Percentiles rank a stretch among this genome's conserved stretches.
Conservation (phyloP, 176 grass and related monocot genomes). For the Cenchrus americanus region DNA sequence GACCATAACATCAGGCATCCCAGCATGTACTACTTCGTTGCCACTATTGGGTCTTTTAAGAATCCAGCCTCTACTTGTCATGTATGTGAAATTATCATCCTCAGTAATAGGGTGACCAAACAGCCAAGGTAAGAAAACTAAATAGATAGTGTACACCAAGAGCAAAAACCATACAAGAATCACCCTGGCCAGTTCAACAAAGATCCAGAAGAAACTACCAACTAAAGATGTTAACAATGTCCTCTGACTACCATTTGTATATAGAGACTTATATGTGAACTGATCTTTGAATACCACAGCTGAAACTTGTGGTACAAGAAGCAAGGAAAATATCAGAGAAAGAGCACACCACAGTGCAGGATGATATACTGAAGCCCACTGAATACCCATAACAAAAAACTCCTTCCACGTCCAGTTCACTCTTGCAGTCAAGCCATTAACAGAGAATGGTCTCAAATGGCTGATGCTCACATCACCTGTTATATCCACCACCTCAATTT, state of each 20-base stretch:
- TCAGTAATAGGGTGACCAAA: constrained; percentile 81
- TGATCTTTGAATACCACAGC: constrained; percentile 60
- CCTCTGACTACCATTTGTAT: constrained; percentile 40
- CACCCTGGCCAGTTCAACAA: constrained; percentile 68
- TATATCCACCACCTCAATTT: constrained; percentile 80
- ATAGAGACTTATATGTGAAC: constrained; percentile 47
- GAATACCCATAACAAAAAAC: constrained; percentile 86
- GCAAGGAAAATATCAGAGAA: constrained; percentile 62
- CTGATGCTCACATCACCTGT: constrained; percentile 66
- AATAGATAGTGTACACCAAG: constrained; percentile 71
- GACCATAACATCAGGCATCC: constrained; percentile 89
- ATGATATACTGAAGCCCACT: constrained; percentile 78
- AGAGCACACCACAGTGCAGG: constrained; percentile 62
- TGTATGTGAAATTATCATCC: constrained; percentile 53
- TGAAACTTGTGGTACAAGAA: constrained; percentile 63
- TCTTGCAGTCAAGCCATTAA: constrained; percentile 71
- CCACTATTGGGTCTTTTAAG: constrained; percentile 39
- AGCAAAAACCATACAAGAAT: constrained; percentile 68
- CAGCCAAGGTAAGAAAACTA: constrained; percentile 82
- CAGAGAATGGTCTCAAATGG: constrained; percentile 82
- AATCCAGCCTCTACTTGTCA: constrained; percentile 85
- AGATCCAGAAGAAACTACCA: constrained; percentile 56
- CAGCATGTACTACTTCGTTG: constrained; percentile 46
- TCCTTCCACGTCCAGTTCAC: constrained; percentile 89
- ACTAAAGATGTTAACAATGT: constrained; percentile 51